Conservation (phyloP, 805 yeast species). For the Metschnikowia proteae region DNA sequence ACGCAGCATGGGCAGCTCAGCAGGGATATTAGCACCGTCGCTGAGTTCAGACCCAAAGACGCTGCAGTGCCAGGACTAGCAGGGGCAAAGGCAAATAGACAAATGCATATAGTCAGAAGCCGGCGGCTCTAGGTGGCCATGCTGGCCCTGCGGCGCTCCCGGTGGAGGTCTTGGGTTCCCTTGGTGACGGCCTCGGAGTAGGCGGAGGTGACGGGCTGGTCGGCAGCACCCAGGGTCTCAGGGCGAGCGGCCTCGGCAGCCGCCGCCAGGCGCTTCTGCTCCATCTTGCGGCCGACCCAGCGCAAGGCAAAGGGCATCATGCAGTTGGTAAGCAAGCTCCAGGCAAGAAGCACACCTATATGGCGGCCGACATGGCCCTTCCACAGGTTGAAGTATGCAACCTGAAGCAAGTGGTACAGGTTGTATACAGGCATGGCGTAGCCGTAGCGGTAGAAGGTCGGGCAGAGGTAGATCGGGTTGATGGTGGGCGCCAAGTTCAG, state of each 20-base stretch:
- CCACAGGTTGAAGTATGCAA: conserved; percentile 31
- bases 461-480: conserved; percentile 30
- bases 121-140: too few relatives aligned
- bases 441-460: conserved; percentile 32
- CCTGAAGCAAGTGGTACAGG: conserved; percentile 30
- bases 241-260: conserved; percentile 4
- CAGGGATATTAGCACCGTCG: too few relatives aligned
- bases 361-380: conserved; percentile 33
- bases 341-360: conserved; percentile 29
- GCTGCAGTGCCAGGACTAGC: too few relatives aligned
- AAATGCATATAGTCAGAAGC: too few relatives aligned
- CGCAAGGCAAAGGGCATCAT: conserved; percentile 27
- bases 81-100: too few relatives aligned
- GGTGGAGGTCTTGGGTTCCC: not conserved
- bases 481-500: conserved; percentile 30
- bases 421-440: conserved; percentile 35
- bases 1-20: too few relatives aligned
- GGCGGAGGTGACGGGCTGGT: conserved; percentile 1
- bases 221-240: not conserved
- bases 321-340: conserved; percentile 28
- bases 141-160: not conserved
- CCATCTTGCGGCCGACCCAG: conserved; percentile 11
- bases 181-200: not conserved
- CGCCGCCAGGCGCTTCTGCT: conserved; percentile 8
- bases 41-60: too few relatives aligned